Conservation (phyloP, 1,139 yeast species). For the Blastobotrys capitulatus region DNA sequence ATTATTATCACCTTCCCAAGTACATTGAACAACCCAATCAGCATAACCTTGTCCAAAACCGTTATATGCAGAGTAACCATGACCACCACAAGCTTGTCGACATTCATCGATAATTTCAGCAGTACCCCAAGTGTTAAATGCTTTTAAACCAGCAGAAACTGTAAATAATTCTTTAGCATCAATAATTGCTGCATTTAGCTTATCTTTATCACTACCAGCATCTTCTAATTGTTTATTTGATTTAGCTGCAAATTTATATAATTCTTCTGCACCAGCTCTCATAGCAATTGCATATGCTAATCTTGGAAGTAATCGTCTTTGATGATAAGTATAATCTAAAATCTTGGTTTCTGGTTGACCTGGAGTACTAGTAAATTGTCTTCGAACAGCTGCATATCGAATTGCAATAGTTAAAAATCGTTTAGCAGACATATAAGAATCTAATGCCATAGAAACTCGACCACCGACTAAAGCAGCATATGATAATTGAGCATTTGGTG, state of each 20-base stretch:
- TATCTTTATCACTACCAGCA: constrained; percentile 33
- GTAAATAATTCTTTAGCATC: constrained; percentile 75
- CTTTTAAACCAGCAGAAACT: constrained; percentile 83
- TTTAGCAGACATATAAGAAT: constrained; percentile 75
- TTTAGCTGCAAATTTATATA: constrained; percentile 48
- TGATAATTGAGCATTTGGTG: constrained; percentile 82
- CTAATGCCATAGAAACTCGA: constrained; percentile 83
- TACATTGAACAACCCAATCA: constrained; percentile 95
- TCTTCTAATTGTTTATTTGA: constrained; percentile 46
- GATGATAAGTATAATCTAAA: constrained; percentile 81
- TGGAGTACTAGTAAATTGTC: constrained; percentile 62
- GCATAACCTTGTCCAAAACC: constrained; percentile 85
- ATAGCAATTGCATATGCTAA: constrained; percentile 76
- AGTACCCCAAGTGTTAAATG: constrained; percentile 84
- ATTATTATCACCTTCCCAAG: constrained; percentile 97
- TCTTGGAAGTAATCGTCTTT: constrained; percentile 75
- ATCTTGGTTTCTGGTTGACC: constrained; percentile 39
- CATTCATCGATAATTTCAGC: constrained; percentile 78
- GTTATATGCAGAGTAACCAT: constrained; percentile 85
- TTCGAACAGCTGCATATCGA: constrained; percentile 83
- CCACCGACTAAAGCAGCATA: constrained; percentile 86
- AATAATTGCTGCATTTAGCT: constrained; percentile 41
- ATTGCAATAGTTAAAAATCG: constrained; percentile 79
- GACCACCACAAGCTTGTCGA: constrained; percentile 97
- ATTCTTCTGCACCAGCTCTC: constrained; percentile 65